Conservation (phyloP, 495 filamentous ascomycete species). For the Hapsidospora chrysogenum region DNA sequence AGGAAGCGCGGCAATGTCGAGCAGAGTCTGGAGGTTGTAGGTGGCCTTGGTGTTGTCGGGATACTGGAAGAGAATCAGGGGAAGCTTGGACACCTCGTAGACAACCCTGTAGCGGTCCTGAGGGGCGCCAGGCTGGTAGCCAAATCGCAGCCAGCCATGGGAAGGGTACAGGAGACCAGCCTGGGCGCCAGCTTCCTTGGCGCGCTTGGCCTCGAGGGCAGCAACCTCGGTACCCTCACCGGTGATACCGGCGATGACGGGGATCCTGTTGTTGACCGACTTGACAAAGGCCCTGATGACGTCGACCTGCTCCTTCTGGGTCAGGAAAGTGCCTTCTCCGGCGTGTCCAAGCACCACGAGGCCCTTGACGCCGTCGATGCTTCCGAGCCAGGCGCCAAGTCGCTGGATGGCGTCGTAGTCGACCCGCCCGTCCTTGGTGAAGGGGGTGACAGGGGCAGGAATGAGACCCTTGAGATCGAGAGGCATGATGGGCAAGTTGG, state of each 20-base stretch:
- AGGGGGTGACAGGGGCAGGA: conserved; percentile 19
- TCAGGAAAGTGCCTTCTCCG: conserved; percentile 20
- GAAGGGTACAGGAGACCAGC: conserved; percentile 21
- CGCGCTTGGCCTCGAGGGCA: conserved; percentile 18
- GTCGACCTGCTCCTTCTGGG: conserved; percentile 14
- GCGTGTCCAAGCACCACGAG: conserved; percentile 20
- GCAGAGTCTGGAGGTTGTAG: conserved; percentile 19
- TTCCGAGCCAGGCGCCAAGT: conserved; percentile 18
- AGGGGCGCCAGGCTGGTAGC: conserved; percentile 18
- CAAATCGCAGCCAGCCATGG: conserved; percentile 21
- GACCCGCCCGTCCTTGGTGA: conserved; percentile 12
- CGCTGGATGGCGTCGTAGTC: conserved; percentile 19
- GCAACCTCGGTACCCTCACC: conserved; percentile 19
- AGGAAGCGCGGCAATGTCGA: conserved; percentile 18
- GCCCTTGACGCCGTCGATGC: conserved; percentile 18
- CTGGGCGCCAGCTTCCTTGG: conserved; percentile 16
- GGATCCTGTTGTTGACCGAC: conserved; percentile 17
- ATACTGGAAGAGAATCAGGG: conserved; percentile 21
- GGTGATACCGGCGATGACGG: conserved; percentile 20
- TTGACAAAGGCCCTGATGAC: conserved; percentile 20
- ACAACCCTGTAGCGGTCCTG: conserved; percentile 18
- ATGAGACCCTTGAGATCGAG: no score
- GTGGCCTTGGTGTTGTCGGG: conserved; percentile 21
- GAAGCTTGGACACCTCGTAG: conserved; percentile 16
- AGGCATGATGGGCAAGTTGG: no score